Conservation (phyloP, 176 grass and related monocot species). For the Canna indica region DNA sequence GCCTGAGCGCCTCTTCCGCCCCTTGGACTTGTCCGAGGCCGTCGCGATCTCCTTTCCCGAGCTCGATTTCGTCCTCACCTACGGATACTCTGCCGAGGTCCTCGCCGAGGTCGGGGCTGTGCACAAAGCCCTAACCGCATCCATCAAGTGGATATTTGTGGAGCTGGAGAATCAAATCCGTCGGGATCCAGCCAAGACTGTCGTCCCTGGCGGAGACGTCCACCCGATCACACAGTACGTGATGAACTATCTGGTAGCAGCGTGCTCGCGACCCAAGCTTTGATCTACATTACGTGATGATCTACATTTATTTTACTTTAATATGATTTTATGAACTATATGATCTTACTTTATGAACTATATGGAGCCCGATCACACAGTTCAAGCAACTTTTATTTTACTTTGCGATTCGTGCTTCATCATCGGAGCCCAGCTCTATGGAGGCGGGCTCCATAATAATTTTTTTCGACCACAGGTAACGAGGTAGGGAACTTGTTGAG, state of each 20-base stretch:
- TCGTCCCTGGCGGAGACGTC: constrained; percentile 20
- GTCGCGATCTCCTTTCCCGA: constrained; percentile 26
- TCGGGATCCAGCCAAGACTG: constrained; percentile 17
- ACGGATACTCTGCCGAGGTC: constrained; percentile 5
- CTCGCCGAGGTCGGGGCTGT: constrained; percentile 12
- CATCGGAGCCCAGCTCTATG: constrained; percentile 34
- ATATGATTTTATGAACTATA: too few species aligned
- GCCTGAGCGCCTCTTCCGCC: constrained; percentile 34
- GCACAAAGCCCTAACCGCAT: constrained; percentile 25
- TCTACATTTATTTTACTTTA: too few species aligned
- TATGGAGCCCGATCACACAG: constrained; percentile 31
- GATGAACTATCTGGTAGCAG: constrained; percentile 36
- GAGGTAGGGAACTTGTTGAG: constrained; percentile 33
- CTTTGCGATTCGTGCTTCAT: too few species aligned
- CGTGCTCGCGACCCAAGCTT: constrained; percentile 31
- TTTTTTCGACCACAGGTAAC: constrained; percentile 29
- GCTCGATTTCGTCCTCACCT: constrained; percentile 22
- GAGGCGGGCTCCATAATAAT: constrained; percentile 17
- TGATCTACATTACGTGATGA: constrained; percentile 25
- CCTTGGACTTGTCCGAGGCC: constrained; percentile 40
- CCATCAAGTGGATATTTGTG: constrained; percentile 36
- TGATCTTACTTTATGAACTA: constrained; percentile 28
- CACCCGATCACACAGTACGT: constrained; percentile 44
- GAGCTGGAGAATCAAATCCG: constrained; percentile 35
- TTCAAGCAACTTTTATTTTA: too few species aligned